Evolutionary conservation across 2,329 filamentous ascomycete species (phyloP).

Genomic region (Sporothrix pseudoabietina): DNA sequence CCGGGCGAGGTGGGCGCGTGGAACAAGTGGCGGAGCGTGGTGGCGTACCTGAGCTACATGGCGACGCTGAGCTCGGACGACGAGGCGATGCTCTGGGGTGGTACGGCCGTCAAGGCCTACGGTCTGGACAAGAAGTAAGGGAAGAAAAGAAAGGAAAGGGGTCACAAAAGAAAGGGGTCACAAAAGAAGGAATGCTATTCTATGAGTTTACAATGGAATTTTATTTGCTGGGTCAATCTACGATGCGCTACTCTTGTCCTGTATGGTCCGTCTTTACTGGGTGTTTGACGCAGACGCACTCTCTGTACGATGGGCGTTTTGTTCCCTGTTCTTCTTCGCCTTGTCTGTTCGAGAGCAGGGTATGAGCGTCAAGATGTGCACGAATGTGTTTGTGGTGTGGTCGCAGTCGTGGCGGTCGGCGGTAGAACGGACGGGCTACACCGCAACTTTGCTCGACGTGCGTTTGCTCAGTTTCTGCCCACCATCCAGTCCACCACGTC

Average conservation of each 20-base stretch:
- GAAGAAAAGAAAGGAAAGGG: neutral
- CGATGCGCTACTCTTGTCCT: no score
- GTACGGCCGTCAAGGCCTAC: slow-evolving; percentile 74
- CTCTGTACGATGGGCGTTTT: neutral
- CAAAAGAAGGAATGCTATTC: neutral
- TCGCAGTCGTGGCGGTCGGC: neutral
- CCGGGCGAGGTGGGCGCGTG: slow-evolving; percentile 61
- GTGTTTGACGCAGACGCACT: neutral
- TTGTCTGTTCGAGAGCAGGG: neutral
- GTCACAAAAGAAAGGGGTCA: neutral
- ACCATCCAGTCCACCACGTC: neutral
- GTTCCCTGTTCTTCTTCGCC: neutral
- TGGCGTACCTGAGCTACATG: slow-evolving; percentile 68
- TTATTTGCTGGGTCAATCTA: neutral
- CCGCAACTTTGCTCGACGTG: slow-evolving; percentile 22
- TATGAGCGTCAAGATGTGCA: neutral
- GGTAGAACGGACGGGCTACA: slow-evolving; percentile 10
- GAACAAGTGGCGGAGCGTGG: slow-evolving; percentile 72
- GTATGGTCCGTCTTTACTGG: no score
- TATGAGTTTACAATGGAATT: slow-evolving; percentile 1
- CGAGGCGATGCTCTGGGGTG: slow-evolving; percentile 69
- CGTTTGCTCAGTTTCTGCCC: neutral
- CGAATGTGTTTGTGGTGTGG: neutral
- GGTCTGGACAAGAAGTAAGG: slow-evolving; percentile 43
- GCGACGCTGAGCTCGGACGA: slow-evolving; percentile 62